phyloP scores from a whole-genome alignment of 1,139 yeast genomes.

The Sugiyamaella castrensis region DNA sequence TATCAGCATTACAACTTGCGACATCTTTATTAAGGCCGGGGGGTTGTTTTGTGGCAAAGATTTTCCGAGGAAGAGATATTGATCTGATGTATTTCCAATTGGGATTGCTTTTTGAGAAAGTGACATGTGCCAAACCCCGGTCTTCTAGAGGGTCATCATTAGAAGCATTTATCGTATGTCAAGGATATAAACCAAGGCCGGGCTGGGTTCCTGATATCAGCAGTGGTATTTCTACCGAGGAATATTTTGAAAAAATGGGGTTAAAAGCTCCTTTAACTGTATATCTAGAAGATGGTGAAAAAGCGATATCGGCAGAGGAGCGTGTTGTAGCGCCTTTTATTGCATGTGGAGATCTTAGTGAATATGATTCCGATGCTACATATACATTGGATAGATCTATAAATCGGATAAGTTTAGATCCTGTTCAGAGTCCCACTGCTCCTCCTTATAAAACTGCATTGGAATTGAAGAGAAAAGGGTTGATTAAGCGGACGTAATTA shows the following conservation, averaged over 20 bases:
- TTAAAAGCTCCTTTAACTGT: conserved; percentile 29
- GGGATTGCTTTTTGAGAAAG: conserved; percentile 77
- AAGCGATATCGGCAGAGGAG: conserved; percentile 50
- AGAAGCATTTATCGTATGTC: conserved; percentile 90
- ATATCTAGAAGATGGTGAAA: conserved; percentile 18
- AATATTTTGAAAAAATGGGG: conserved; percentile 56
- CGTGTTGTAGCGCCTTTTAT: conserved; percentile 79
- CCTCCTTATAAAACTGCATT: conserved; percentile 94
- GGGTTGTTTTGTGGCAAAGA: conserved; percentile 92
- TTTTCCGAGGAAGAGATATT: conserved; percentile 92
- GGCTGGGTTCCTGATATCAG: conserved; percentile 68
- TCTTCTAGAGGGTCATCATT: conserved; percentile 91
- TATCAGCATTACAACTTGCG: conserved; percentile 87
- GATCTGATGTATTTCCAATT: conserved; percentile 87
- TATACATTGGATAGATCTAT: conserved; percentile 56
- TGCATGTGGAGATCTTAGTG: conserved; percentile 89
- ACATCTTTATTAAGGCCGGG: conserved; percentile 84
- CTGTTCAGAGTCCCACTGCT: conserved; percentile 92
- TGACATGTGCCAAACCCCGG: conserved; percentile 93
- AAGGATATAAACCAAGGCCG: conserved; percentile 75
- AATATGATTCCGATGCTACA: conserved; percentile 93
- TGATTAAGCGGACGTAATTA: conserved; percentile 34
- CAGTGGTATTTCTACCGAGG: conserved; percentile 63
- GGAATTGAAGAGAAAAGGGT: conserved; percentile 79
- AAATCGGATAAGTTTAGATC: conserved; percentile 57